A percentile compares a stretch with the other conserved stretches of the same genome.
Evolutionary conservation across 2,329 filamentous ascomycete species (phyloP).

Genomic region (Tolypocladium pustulatum): DNA sequence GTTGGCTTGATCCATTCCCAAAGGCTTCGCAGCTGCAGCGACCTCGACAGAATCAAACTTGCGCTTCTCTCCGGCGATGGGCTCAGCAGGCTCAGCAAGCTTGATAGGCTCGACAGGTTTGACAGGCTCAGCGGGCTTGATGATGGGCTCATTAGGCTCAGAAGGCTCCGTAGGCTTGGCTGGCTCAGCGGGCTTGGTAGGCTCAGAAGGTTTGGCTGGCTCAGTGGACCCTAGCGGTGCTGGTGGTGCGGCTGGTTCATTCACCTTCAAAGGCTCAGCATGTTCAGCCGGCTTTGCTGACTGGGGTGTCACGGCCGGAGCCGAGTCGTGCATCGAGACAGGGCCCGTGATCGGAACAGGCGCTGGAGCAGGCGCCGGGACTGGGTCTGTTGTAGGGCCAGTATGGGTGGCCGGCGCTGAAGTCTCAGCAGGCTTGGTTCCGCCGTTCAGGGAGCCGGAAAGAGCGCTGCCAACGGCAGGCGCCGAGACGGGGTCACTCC

Average conservation of each 20-base stretch:
- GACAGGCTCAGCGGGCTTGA: neutral
- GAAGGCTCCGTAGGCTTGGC: neutral
- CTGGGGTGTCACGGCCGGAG: neutral
- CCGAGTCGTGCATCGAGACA: slow-evolving; percentile 1
- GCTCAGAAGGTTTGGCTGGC: neutral
- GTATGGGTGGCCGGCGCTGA: slow-evolving; percentile 1
- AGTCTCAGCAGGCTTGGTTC: slow-evolving; percentile 5
- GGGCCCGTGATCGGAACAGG: neutral
- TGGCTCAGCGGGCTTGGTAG: neutral
- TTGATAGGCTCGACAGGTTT: neutral
- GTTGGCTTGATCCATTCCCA: neutral
- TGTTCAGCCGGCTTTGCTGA: neutral
- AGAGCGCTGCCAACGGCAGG: neutral
- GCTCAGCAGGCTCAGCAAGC: neutral
- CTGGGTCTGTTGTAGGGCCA: slow-evolving; percentile 2
- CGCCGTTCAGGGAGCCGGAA: slow-evolving; percentile 9
- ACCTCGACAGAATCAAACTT: slow-evolving; percentile 24
- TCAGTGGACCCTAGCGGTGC: neutral
- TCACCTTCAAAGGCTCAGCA: neutral
- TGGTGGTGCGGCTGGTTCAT: neutral
- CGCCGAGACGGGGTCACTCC: slow-evolving; percentile 5
- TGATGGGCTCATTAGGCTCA: neutral
- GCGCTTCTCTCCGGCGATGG: slow-evolving; percentile 22
- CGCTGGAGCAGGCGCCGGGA: slow-evolving; percentile 5
- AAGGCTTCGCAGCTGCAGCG: neutral